Evolutionary conservation across 768 basidiomycete species (phyloP).

Genomic region (Lactifluus piperatus): DNA sequence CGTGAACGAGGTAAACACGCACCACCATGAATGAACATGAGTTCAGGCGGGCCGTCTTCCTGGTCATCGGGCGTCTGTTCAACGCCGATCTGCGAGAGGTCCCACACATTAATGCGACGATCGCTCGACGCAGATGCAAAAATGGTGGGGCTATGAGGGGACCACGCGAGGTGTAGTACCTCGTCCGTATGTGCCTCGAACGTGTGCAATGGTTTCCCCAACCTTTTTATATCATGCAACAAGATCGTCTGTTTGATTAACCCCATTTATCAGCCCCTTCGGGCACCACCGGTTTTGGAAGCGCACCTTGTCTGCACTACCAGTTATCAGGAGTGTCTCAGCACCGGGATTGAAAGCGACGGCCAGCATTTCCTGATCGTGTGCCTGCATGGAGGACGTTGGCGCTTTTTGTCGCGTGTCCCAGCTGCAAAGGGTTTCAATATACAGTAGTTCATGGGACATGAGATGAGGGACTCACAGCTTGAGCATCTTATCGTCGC

Average conservation of each 20-base stretch:
- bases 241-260: constrained; percentile 60
- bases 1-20: constrained; percentile 16
- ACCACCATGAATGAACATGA: constrained; percentile 95
- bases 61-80: constrained; percentile 98
- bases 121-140: constrained; percentile 96
- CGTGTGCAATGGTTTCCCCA: constrained; percentile 71
- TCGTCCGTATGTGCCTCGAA: constrained; percentile 95
- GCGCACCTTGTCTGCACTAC: constrained; percentile 85
- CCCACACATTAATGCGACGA: constrained; percentile 92
- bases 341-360: constrained; percentile 83
- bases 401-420: constrained; percentile 73
- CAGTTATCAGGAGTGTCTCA: constrained; percentile 78
- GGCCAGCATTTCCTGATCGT: constrained; percentile 84
- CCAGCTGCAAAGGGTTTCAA: constrained; percentile 53
- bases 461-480: constrained; percentile 46
- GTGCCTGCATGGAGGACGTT: constrained; percentile 70
- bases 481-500: constrained; percentile 91
- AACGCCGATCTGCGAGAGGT: constrained; percentile 80
- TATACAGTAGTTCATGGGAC: constrained; percentile 1
- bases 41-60: constrained; percentile 95
- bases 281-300: not conserved
- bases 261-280: not conserved
- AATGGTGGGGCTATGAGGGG: constrained; percentile 83
- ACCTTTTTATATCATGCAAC: constrained; percentile 77
- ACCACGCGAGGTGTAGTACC: constrained; percentile 92